Base-by-base conservation (phyloP, 768 basidiomycete genomes). In the Mycena venus region DNA sequence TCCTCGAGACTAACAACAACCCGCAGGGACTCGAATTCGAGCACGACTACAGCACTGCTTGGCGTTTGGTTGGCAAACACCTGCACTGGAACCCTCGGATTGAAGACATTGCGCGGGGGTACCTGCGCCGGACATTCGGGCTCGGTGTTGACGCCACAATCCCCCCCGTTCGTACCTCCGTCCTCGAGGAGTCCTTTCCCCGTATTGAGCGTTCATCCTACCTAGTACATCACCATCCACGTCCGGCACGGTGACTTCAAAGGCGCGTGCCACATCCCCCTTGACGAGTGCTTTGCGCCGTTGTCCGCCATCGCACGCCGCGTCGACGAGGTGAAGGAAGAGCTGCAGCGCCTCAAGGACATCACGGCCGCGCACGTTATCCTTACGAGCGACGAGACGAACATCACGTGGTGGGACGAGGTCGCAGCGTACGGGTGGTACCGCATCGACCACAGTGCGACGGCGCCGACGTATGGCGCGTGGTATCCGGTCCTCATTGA, bases 401-500 rank as follows among this genome's bases (percentile, higher is more conserved):
- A 83, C 65, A 59, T 75, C 14, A 75, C 55, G 31, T 86, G 81
- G 84, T 86, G 83, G 82, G 69, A 72, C 4, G 79, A 76, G 14
- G 80, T 81, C 14, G 64, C 47, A 42, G 70, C 66, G 1, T 70
- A 81, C 42, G 84, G 85, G 1, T 85, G 84, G 84, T 76, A 70
- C 2, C 72, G 78, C 6, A 29, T 42, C 14, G 63, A 74, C 36
- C 73, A 74, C 64, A 23, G 44, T 7, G 4, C 12, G 38, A 73
- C 84, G 21, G 72, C 12, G 44, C 38, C 17, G 38, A 44, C 5
- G 23, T 58, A 75, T 75, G 84, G 85, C 17, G 59, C 63, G 31
- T 88, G 88, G 72, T 86, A 88, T 74, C 86, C 88, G 4, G 70
- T 86, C n/a, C 76, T 90, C 58, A 76, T 90, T 25, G 89, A 90